Conservation (phyloP, 441 rosid species). For the Adansonia rubrostipa region DNA sequence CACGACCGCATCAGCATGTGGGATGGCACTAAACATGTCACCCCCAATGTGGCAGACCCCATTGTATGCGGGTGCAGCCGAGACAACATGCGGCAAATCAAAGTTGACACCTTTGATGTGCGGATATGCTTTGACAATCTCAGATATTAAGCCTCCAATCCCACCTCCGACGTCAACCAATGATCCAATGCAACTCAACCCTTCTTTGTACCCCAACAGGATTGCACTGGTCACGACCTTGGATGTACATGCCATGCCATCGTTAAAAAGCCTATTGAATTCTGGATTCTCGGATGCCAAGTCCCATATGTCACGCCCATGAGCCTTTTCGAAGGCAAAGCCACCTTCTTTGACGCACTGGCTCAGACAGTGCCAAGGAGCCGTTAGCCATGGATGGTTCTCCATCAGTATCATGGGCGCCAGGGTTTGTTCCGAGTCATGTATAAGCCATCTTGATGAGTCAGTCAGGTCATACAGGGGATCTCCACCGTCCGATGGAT, state of each 20-base stretch:
- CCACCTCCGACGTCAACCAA: slow-evolving; percentile 63
- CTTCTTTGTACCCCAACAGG: slow-evolving; percentile 31
- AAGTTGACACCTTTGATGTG: slow-evolving; percentile 46
- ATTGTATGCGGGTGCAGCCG: slow-evolving; percentile 31
- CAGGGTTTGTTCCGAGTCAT: slow-evolving; percentile 32
- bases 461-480: slow-evolving; percentile 34
- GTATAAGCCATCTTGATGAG: slow-evolving; percentile 42
- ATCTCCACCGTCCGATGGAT: slow-evolving; percentile 28
- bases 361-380: slow-evolving; percentile 41
- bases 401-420: slow-evolving; percentile 36
- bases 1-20: slow-evolving; percentile 45
- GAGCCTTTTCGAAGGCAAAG: slow-evolving; percentile 40
- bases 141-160: slow-evolving; percentile 29
- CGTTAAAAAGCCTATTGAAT: slow-evolving; percentile 39
- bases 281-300: slow-evolving; percentile 36
- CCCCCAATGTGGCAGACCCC: slow-evolving; percentile 54
- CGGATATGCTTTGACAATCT: slow-evolving; percentile 44
- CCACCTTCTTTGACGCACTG: slow-evolving; percentile 48
- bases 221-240: slow-evolving; percentile 27
- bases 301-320: slow-evolving; percentile 47
- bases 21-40: slow-evolving; percentile 47
- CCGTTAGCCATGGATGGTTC: slow-evolving; percentile 24
- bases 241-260: slow-evolving; percentile 38
- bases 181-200: slow-evolving; percentile 30
- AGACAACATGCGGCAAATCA: slow-evolving; percentile 49